These are phyloP conservation scores for Fraxinus latifolia DNA, from an alignment of 305 asterid species.

Conservation along the genomic window DNA sequence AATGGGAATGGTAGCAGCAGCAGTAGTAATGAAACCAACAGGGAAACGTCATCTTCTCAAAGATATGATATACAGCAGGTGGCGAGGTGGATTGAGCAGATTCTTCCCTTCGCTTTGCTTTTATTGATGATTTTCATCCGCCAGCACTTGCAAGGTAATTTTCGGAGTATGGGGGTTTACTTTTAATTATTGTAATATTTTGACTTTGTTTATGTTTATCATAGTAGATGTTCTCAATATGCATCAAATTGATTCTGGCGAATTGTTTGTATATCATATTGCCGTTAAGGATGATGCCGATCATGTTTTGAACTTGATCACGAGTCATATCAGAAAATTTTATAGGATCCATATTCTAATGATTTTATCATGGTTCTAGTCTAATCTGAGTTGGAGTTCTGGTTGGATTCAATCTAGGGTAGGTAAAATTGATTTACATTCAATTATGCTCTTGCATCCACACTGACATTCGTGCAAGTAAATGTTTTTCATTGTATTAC, in stretches of 20 bases:
- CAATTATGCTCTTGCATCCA: background rate
- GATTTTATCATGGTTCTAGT: background rate
- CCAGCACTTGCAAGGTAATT: constrained; percentile 68
- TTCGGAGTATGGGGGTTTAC: background rate
- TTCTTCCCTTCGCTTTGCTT: constrained; percentile 69
- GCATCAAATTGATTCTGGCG: background rate
- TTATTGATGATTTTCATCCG: constrained; percentile 66
- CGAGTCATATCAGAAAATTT: background rate
- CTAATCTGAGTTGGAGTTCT: background rate
- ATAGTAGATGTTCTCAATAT: background rate
- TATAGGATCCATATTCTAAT: background rate
- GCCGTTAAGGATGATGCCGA: background rate
- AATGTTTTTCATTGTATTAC: background rate
- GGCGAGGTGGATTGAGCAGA: constrained; percentile 69
- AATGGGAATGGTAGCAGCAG: constrained; percentile 33
- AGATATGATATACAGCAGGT: constrained; percentile 70
- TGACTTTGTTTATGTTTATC: background rate
- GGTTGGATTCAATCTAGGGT: background rate
- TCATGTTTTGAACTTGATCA: background rate
- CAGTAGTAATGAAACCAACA: constrained; percentile 22
- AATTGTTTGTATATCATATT: background rate
- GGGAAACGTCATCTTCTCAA: constrained; percentile 43
- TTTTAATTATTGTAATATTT: background rate
- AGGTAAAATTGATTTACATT: background rate
- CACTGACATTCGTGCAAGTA: background rate